Percentiles rank a stretch among this genome's conserved stretches.
Conservation (phyloP, 1,284 basidiomycete species). For the Vanrija sp. region DNA sequence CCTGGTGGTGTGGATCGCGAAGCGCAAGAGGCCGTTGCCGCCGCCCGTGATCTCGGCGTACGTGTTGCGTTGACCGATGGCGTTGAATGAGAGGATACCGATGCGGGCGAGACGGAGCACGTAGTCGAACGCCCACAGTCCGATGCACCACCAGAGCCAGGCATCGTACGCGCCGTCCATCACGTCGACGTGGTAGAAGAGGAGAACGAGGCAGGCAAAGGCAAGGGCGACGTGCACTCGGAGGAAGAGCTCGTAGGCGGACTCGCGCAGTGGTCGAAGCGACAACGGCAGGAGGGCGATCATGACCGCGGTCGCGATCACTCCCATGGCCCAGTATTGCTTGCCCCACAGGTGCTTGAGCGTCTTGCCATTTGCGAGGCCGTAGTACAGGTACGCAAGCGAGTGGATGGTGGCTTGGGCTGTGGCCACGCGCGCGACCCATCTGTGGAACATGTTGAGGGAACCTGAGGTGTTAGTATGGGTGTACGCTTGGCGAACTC, state of each 20-base stretch:
- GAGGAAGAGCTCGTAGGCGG: slow-evolving; percentile 26
- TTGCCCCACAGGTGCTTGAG: slow-evolving; percentile 7
- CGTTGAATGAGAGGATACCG: slow-evolving; percentile 11
- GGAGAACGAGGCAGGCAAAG: slow-evolving; percentile 13
- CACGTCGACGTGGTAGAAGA: slow-evolving; percentile 22
- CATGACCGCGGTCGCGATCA: slow-evolving; percentile 16
- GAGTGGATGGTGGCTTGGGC: slow-evolving; percentile 20
- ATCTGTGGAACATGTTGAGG: slow-evolving; percentile 23
- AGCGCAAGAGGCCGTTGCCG: slow-evolving; percentile 14
- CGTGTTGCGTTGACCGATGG: slow-evolving; percentile 6
- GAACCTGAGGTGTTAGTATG: slow-evolving; percentile 1
- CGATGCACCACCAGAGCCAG: slow-evolving; percentile 20
- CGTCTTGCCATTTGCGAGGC: not conserved
- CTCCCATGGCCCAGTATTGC: slow-evolving; percentile 8
- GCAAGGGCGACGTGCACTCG: slow-evolving; percentile 24
- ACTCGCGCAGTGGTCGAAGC: slow-evolving; percentile 15
- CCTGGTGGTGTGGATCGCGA: slow-evolving; percentile 14
- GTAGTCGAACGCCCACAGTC: slow-evolving; percentile 16
- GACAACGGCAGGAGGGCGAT: slow-evolving; percentile 15
- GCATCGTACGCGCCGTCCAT: slow-evolving; percentile 15
- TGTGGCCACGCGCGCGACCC: slow-evolving; percentile 16
- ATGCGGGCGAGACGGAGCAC: slow-evolving; percentile 8
- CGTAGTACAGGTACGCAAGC: slow-evolving; percentile 6
- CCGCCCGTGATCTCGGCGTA: slow-evolving; percentile 8
- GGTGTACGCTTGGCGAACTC: not conserved